Conservation (phyloP, 306 rosid genomes). For the Prosopis cineraria region DNA sequence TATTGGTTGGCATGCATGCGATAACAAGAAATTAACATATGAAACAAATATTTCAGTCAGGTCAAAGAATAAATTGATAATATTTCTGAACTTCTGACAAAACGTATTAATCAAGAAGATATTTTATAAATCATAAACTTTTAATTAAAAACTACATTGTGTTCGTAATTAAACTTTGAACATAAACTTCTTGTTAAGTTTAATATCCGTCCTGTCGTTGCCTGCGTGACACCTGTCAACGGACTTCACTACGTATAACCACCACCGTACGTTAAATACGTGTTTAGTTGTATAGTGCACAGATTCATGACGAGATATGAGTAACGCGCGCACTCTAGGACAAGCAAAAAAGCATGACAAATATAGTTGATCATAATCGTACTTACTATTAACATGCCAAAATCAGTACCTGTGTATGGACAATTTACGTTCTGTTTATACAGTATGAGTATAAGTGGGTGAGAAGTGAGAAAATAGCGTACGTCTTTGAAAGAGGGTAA, state of each 20-base stretch:
- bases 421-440: neutral
- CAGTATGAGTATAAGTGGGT: neutral
- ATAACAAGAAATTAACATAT: neutral
- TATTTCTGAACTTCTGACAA: neutral
- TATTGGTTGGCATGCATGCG: neutral
- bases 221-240: neutral
- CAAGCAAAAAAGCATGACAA: neutral
- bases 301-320: neutral
- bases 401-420: neutral
- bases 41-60: neutral
- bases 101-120: neutral
- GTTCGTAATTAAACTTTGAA: no score
- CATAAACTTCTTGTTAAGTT: no score
- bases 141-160: neutral
- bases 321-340: neutral
- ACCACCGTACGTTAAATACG: neutral
- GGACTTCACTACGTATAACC: neutral
- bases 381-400: neutral
- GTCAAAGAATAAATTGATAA: neutral
- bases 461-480: constrained; percentile 6
- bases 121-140: neutral
- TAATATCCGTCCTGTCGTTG: neutral
- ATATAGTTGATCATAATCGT: neutral
- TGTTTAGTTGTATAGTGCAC: neutral
- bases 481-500: constrained; percentile 77